Conservation (phyloP, 2,329 filamentous ascomycete genomes). For the Alternaria triticina region DNA sequence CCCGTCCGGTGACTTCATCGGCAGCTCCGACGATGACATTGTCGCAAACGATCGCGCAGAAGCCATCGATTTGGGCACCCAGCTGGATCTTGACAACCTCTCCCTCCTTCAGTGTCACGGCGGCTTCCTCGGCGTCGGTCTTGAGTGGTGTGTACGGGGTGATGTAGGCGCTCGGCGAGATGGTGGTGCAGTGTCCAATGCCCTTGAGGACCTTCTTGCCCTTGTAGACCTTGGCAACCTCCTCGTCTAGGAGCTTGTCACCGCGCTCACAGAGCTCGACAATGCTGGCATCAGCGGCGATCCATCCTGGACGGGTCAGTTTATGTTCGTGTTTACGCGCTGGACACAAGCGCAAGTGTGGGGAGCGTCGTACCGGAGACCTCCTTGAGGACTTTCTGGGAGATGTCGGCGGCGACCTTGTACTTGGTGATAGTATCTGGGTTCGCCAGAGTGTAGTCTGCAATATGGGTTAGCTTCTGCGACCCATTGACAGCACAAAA, state of each 20-base stretch:
- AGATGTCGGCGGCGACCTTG: constrained; percentile 94
- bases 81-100: constrained; percentile 97
- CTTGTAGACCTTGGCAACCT: constrained; percentile 94
- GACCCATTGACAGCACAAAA: constrained; percentile 23
- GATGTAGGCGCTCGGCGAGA: constrained; percentile 92
- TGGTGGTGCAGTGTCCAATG: constrained; percentile 90
- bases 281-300: constrained; percentile 88
- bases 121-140: constrained; percentile 85
- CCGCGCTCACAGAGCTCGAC: constrained; percentile 94
- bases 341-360: not conserved
- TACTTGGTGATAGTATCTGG: constrained; percentile 98
- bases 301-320: constrained; percentile 61
- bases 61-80: constrained; percentile 98
- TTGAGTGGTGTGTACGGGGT: constrained; percentile 95
- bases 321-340: constrained; percentile 6
- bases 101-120: constrained; percentile 76
- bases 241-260: constrained; percentile 92
- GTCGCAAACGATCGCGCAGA: constrained; percentile 95
- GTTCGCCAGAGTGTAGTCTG: constrained; percentile 89
- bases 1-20: constrained; percentile 73
- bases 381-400: constrained; percentile 90
- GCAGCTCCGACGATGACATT: constrained; percentile 76
- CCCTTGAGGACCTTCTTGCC: constrained; percentile 97
- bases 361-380: constrained; percentile 63
- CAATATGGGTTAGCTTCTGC: constrained; percentile 33